Evolutionary conservation across 1,284 basidiomycete genomes (phyloP).

Genomic region (Irpex sp.): DNA sequence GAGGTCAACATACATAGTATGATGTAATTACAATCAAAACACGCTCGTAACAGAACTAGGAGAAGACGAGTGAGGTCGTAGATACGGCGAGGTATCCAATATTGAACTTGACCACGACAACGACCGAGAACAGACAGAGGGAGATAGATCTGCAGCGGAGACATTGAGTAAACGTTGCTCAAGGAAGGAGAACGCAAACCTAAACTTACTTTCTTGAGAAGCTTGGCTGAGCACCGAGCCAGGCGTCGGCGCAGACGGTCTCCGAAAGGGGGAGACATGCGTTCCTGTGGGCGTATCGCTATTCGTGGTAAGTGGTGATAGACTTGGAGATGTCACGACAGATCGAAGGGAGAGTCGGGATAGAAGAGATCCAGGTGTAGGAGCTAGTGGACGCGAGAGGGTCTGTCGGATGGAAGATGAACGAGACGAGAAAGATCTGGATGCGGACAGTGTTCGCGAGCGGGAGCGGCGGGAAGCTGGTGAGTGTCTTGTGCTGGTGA

Average conservation of each 20-base stretch:
- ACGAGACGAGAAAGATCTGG: background rate
- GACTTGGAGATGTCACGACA: background rate
- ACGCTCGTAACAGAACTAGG: background rate
- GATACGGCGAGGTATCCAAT: background rate
- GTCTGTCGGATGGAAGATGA: background rate
- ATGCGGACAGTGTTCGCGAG: background rate
- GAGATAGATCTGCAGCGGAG: background rate
- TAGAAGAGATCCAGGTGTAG: background rate
- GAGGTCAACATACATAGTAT: background rate
- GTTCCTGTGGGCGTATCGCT: background rate
- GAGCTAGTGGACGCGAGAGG: background rate
- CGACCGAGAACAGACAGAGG: background rate
- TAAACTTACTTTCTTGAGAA: background rate
- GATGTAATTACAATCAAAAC: too few species aligned
- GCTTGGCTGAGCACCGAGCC: conserved; percentile 3
- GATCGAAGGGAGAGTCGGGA: background rate
- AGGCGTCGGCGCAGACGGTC: conserved; percentile 2
- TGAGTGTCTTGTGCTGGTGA: background rate
- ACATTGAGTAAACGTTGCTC: background rate
- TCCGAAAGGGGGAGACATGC: background rate
- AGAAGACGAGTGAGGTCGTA: background rate
- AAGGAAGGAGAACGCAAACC: background rate
- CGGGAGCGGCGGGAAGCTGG: background rate
- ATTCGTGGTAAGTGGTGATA: background rate
- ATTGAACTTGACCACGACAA: background rate